Evolutionary conservation across 176 grass and related monocot species (phyloP).

Genomic region (Carex scoparia): DNA sequence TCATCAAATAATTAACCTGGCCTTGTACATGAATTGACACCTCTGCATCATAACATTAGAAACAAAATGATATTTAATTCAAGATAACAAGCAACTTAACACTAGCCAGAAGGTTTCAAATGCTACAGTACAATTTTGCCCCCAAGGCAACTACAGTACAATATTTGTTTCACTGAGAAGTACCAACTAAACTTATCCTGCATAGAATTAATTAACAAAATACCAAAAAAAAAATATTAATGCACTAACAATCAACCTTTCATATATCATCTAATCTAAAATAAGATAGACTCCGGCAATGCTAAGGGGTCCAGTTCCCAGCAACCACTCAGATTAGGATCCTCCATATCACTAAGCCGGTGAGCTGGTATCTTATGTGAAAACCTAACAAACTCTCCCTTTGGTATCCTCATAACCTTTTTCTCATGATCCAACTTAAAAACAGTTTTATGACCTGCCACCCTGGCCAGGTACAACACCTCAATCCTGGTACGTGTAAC

Average conservation of each 20-base stretch:
- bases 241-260: neutral
- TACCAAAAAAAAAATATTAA: neutral
- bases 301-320: slow-evolving; percentile 66
- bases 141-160: neutral
- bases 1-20: too few species aligned
- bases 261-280: neutral
- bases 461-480: slow-evolving; percentile 42
- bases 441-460: slow-evolving; percentile 54
- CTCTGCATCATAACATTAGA: neutral
- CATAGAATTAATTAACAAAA: neutral
- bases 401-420: slow-evolving; percentile 33
- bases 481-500: slow-evolving; percentile 22
- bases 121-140: neutral
- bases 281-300: slow-evolving; percentile 40
- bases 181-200: slow-evolving; percentile 9
- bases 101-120: neutral
- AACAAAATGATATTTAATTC: neutral
- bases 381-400: slow-evolving; percentile 55
- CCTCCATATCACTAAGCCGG: slow-evolving; percentile 50
- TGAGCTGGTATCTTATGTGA: slow-evolving; percentile 75
- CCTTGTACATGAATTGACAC: neutral
- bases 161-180: neutral
- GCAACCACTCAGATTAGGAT: slow-evolving; percentile 52
- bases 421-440: slow-evolving; percentile 34
- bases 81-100: neutral